Percentiles rank a stretch among this genome's conserved stretches.
phyloP scores from a whole-genome alignment of 352 stramenopile genomes.

The Phytophthora ramorum region DNA sequence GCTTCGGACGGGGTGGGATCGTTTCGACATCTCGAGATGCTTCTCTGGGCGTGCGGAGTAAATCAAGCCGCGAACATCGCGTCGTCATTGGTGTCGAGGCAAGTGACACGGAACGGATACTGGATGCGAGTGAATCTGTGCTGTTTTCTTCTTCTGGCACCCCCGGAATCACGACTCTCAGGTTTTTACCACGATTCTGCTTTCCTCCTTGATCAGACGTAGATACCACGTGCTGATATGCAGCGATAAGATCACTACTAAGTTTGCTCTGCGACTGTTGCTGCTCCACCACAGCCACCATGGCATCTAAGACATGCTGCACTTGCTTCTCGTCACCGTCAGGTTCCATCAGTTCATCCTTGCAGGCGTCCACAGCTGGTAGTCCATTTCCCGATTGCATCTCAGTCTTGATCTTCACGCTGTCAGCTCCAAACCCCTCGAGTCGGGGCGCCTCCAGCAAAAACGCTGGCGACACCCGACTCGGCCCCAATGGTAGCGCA shows the following conservation, averaged over 20 bases:
- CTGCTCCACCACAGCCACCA: constrained; percentile 43
- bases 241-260: constrained; percentile 16
- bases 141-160: constrained; percentile 39
- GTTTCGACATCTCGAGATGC: constrained; percentile 8
- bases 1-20: constrained; percentile 24
- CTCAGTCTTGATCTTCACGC: background rate
- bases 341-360: constrained; percentile 13
- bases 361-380: constrained; percentile 3
- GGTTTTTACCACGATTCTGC: constrained; percentile 11
- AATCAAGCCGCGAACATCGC: constrained; percentile 10
- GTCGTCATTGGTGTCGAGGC: constrained; percentile 36
- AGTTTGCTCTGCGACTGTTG: constrained; percentile 7
- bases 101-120: constrained; percentile 56
- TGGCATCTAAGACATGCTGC: constrained; percentile 30
- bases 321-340: constrained; percentile 26
- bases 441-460: constrained; percentile 24
- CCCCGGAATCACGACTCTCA: constrained; percentile 14
- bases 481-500: constrained; percentile 15
- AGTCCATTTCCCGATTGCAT: background rate
- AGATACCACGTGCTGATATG: constrained; percentile 18
- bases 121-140: constrained; percentile 61
- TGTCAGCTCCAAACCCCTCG: constrained; percentile 9
- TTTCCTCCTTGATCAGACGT: background rate
- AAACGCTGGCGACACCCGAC: constrained; percentile 17
- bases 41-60: constrained; percentile 10